phyloP scores from a whole-genome alignment of 75 land plant species.

The Gnetum montanum region DNA sequence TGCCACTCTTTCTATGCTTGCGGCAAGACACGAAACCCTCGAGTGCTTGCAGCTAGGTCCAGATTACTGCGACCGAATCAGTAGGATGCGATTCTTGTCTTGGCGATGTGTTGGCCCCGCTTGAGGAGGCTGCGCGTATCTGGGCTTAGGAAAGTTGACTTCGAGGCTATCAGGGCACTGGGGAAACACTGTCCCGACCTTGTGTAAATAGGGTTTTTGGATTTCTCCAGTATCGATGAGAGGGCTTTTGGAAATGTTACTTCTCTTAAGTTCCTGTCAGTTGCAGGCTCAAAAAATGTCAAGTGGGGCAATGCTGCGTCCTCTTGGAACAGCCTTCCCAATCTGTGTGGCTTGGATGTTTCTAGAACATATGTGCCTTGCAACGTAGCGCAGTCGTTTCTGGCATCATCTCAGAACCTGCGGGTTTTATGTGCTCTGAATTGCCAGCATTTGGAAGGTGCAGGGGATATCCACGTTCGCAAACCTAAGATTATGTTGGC shows the following conservation, averaged over 20 bases:
- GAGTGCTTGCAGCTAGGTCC: constrained; percentile 89
- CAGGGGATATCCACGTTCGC: no score
- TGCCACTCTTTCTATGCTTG: constrained; percentile 75
- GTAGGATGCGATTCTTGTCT: constrained; percentile 68
- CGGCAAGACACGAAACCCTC: constrained; percentile 70
- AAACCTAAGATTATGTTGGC: constrained; percentile 55
- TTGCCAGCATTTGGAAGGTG: no score
- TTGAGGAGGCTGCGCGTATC: no score
- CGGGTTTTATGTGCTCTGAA: constrained; percentile 68
- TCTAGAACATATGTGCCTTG: constrained; percentile 80
- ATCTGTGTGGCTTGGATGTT: constrained; percentile 76
- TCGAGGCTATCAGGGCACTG: constrained; percentile 55
- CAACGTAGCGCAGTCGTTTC: constrained; percentile 36
- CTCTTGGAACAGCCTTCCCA: constrained; percentile 54
- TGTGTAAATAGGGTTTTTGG: constrained; percentile 65
- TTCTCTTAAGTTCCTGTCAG: constrained; percentile 64
- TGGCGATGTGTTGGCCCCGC: constrained; percentile 73
- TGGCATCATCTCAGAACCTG: constrained; percentile 43
- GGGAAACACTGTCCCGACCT: constrained; percentile 48
- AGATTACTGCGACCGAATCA: constrained; percentile 73
- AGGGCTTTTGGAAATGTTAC: constrained; percentile 31
- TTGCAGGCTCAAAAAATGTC: constrained; percentile 66
- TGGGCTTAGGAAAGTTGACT: constrained; percentile 69
- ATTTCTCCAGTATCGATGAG: constrained; percentile 61
- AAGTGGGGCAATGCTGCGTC: constrained; percentile 56